Evolutionary conservation across 371 early-diverging fungal species (phyloP).

Genomic region (Rhizopus arrhizus): DNA sequence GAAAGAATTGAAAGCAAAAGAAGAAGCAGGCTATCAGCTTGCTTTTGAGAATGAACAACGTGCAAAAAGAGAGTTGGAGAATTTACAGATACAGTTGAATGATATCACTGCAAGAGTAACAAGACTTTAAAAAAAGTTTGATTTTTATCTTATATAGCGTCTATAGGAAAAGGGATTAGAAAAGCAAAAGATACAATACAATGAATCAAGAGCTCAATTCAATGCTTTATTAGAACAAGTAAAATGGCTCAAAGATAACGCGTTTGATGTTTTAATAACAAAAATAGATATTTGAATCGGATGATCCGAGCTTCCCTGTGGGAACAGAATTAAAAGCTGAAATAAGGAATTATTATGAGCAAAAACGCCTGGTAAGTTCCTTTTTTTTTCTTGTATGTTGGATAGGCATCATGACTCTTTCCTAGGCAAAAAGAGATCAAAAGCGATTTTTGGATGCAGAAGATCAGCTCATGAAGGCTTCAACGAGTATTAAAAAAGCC

Average conservation of each 20-base stretch:
- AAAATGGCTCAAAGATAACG: not conserved
- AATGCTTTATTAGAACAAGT: slow-evolving; percentile 26
- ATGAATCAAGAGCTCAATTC: slow-evolving; percentile 13
- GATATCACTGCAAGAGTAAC: slow-evolving; percentile 4
- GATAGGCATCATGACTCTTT: not conserved
- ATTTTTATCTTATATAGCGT: not conserved
- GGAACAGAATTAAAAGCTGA: slow-evolving; percentile 37
- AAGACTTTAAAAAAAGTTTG: not conserved
- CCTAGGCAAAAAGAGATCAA: slow-evolving; percentile 41
- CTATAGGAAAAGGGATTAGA: slow-evolving; percentile 14
- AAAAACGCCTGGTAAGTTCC: slow-evolving; percentile 27
- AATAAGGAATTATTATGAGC: slow-evolving; percentile 34
- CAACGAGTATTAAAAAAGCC: slow-evolving; percentile 26
- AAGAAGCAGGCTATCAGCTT: slow-evolving; percentile 43
- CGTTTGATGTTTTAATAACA: no score
- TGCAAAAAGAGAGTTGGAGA: slow-evolving; percentile 36
- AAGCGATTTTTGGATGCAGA: slow-evolving; percentile 36
- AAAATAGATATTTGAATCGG: slow-evolving; percentile 32
- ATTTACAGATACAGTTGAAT: slow-evolving; percentile 9
- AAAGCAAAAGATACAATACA: slow-evolving; percentile 20
- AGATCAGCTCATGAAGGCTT: slow-evolving; percentile 28
- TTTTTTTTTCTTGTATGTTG: not conserved
- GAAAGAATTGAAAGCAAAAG: slow-evolving; percentile 35
- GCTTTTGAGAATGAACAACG: slow-evolving; percentile 50
- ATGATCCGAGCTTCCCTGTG: slow-evolving; percentile 27